These are phyloP conservation scores for Corylus heterophylla DNA, from an alignment of 306 rosid genomes.

Conservation along the genomic window DNA sequence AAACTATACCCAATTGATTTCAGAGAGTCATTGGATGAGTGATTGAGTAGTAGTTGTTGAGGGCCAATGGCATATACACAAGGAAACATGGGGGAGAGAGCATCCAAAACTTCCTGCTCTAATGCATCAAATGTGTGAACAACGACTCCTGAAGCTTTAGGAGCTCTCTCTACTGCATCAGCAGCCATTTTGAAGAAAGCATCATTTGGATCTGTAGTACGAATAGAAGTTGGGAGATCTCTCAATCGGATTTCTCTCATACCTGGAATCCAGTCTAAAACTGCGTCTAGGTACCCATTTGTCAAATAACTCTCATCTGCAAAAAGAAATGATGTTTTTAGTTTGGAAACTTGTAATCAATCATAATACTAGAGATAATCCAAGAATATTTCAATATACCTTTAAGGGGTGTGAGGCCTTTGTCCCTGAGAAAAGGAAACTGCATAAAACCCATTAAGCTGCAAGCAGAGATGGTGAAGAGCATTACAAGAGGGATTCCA, in stretches of 20 bases:
- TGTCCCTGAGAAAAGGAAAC: background rate
- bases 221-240: background rate
- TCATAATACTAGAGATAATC: background rate
- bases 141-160: background rate
- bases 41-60: background rate
- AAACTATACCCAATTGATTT: constrained; percentile 3
- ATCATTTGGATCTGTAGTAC: background rate
- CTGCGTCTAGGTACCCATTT: constrained; percentile 14
- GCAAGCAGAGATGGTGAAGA: background rate
- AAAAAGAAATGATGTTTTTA: background rate
- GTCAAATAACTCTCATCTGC: constrained; percentile 20
- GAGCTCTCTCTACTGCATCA: background rate
- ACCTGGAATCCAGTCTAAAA: constrained; percentile 23
- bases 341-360: background rate
- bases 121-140: constrained; percentile 17
- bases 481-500: background rate
- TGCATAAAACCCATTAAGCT: background rate
- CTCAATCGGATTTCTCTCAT: background rate
- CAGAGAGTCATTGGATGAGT: background rate
- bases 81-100: constrained; percentile 8
- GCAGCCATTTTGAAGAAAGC: background rate
- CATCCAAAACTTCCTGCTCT: constrained; percentile 11
- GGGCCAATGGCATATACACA: constrained; percentile 15
- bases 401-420: constrained; percentile 19
- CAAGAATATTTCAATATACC: background rate